A percentile compares a stretch with the other conserved stretches of the same genome.
These are phyloP conservation scores for Trichoderma hamatum DNA, from an alignment of 2,329 filamentous ascomycete genomes.

Conservation along the genomic window DNA sequence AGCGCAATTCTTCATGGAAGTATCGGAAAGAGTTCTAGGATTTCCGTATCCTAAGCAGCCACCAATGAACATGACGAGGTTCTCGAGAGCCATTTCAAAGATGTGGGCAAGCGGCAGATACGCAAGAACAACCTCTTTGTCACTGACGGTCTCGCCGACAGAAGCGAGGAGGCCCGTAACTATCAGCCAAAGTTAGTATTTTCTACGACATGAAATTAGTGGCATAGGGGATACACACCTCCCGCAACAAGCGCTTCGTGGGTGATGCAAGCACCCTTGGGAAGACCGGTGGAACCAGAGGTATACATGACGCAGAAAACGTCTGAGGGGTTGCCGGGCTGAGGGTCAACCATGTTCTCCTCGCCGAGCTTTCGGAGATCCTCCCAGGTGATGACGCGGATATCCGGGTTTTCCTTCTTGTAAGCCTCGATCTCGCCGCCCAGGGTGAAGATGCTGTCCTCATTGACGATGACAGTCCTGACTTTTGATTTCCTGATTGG, in stretches of 20 bases:
- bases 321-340: conserved; percentile 73
- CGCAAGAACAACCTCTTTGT: conserved; percentile 78
- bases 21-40: conserved; percentile 83
- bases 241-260: conserved; percentile 81
- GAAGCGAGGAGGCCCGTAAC: conserved; percentile 80
- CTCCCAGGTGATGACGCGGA: conserved; percentile 57
- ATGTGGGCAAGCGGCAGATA: conserved; percentile 96
- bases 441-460: conserved; percentile 55
- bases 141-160: conserved; percentile 76
- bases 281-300: conserved; percentile 84
- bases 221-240: conserved; percentile 41
- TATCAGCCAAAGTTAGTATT: conserved; percentile 28
- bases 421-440: conserved; percentile 57
- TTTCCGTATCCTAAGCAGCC: conserved; percentile 93
- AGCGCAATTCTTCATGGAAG: conserved; percentile 82
- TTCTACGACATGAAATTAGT: neutral
- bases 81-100: conserved; percentile 95
- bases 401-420: conserved; percentile 56
- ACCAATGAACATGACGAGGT: conserved; percentile 84
- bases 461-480: conserved; percentile 66
- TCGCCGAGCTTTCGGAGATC: conserved; percentile 62
- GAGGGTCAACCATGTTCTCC: conserved; percentile 70
- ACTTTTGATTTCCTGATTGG: conserved; percentile 62
- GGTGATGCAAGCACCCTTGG: conserved; percentile 84
- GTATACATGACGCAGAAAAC: conserved; percentile 86